Conservation (phyloP, 1,284 basidiomycete species). For the Moesziomyces globuligerus region DNA sequence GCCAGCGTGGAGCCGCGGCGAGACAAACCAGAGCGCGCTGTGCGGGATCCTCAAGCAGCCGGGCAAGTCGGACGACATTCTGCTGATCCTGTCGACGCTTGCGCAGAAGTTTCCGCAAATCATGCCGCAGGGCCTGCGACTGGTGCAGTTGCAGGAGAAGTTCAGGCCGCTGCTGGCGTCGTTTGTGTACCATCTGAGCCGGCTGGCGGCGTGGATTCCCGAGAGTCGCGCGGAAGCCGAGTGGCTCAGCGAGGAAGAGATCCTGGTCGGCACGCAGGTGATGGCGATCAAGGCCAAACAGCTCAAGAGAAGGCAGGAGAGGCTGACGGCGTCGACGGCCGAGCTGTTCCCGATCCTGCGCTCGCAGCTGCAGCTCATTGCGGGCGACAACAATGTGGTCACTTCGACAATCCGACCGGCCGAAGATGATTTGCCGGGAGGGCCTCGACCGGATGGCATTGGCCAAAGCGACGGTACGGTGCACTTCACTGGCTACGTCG, state of each 20-base stretch:
- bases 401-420: slow-evolving; percentile 12
- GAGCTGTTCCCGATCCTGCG: slow-evolving; percentile 29
- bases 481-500: slow-evolving; percentile 18
- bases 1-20: slow-evolving; percentile 7
- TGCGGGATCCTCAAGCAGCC: slow-evolving; percentile 18
- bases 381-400: slow-evolving; percentile 12
- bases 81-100: slow-evolving; percentile 15
- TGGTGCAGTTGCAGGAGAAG: slow-evolving; percentile 18
- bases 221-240: slow-evolving; percentile 29
- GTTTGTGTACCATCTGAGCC: slow-evolving; percentile 31
- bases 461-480: not conserved
- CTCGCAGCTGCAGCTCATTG: slow-evolving; percentile 24
- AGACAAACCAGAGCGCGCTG: slow-evolving; percentile 12
- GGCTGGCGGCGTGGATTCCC: slow-evolving; percentile 36
- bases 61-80: slow-evolving; percentile 14
- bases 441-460: not conserved
- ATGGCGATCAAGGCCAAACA: slow-evolving; percentile 32
- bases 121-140: slow-evolving; percentile 9
- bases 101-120: slow-evolving; percentile 15
- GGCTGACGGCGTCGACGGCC: slow-evolving; percentile 24
- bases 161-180: slow-evolving; percentile 22
- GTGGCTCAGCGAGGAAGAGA: slow-evolving; percentile 40
- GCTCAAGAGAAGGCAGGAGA: slow-evolving; percentile 26
- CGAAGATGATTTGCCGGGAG: not conserved
- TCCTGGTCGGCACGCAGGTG: slow-evolving; percentile 33